These are phyloP conservation scores for Paratrypanosoma confusum DNA, from an alignment of 208 protist genomes.

Conservation along the genomic window DNA sequence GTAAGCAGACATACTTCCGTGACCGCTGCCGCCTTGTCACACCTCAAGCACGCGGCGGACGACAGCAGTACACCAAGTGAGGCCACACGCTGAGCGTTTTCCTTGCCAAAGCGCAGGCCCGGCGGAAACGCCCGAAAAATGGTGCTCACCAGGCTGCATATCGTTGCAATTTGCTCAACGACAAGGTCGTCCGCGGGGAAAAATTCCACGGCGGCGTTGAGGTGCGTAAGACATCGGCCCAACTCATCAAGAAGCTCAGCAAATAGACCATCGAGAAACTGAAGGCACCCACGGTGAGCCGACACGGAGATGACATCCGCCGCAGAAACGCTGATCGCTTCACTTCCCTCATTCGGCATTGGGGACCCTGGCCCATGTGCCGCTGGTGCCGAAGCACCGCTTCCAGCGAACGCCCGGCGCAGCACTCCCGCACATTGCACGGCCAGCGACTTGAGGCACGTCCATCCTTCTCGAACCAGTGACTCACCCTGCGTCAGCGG, in stretches of 20 bases:
- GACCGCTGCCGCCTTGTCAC: no score
- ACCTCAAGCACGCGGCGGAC: no score
- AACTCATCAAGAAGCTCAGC: slow-evolving; percentile 14
- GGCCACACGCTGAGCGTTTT: not conserved
- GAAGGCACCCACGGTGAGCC: slow-evolving; percentile 15
- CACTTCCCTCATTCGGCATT: no score
- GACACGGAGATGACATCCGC: slow-evolving; percentile 2
- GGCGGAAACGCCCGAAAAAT: slow-evolving; percentile 20
- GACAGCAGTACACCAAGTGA: slow-evolving; percentile 13
- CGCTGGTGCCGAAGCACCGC: no score
- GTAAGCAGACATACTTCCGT: slow-evolving; percentile 14
- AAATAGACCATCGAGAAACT: slow-evolving; percentile 19
- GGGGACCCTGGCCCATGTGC: no score
- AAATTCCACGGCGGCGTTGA: slow-evolving; percentile 2
- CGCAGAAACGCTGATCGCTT: no score
- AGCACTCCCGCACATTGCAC: slow-evolving; percentile 26
- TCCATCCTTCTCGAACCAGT: slow-evolving; percentile 19
- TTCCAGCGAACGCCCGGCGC: no score
- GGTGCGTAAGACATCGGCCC: slow-evolving; percentile 2
- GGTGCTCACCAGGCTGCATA: slow-evolving; percentile 25
- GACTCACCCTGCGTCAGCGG: slow-evolving; percentile 15
- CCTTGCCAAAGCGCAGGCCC: slow-evolving; percentile 6
- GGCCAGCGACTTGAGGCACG: slow-evolving; percentile 25
- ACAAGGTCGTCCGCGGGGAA: slow-evolving; percentile 8
- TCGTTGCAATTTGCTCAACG: slow-evolving; percentile 23